Conservation (phyloP, 768 basidiomycete species). For the Tulasnella sp. region DNA sequence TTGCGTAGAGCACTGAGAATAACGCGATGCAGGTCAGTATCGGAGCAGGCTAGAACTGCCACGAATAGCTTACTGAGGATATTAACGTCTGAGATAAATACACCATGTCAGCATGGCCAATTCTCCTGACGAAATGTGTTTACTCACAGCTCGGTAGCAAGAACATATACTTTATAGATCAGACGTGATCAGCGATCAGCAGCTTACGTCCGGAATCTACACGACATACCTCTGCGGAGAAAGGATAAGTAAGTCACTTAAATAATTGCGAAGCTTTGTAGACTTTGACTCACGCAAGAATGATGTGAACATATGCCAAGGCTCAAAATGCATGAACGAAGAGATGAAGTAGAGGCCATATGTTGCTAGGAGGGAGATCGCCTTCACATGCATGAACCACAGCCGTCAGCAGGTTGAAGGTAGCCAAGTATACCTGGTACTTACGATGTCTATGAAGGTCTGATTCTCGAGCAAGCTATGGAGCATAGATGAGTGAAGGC, state of each 20-base stretch:
- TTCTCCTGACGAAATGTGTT: not conserved
- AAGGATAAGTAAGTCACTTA: not conserved
- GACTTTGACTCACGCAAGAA: conserved; percentile 40
- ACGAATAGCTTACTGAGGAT: conserved; percentile 48
- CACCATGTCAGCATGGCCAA: not conserved
- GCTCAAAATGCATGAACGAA: conserved; percentile 83
- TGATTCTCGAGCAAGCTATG: conserved; percentile 54
- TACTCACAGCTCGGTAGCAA: conserved; percentile 58
- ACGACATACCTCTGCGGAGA: not conserved
- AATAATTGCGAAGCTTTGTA: not conserved
- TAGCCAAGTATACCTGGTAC: conserved; percentile 58
- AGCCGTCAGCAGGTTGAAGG: conserved; percentile 24
- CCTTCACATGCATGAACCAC: conserved; percentile 30
- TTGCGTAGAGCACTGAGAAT: conserved; percentile 75
- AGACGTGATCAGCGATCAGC: not conserved
- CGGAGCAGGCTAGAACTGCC: too few species aligned
- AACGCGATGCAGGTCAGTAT: conserved; percentile 10
- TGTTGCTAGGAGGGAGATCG: conserved; percentile 32
- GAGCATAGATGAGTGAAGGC: conserved; percentile 22
- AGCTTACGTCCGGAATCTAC: not conserved
- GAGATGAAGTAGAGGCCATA: conserved; percentile 66
- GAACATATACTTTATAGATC: conserved; percentile 62
- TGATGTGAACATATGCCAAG: conserved; percentile 95
- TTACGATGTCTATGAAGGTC: conserved; percentile 74
- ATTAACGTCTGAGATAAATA: conserved; percentile 46